These are phyloP conservation scores for Phytophthora chlamydospora DNA, from an alignment of 352 stramenopile genomes.

Conservation along the genomic window DNA sequence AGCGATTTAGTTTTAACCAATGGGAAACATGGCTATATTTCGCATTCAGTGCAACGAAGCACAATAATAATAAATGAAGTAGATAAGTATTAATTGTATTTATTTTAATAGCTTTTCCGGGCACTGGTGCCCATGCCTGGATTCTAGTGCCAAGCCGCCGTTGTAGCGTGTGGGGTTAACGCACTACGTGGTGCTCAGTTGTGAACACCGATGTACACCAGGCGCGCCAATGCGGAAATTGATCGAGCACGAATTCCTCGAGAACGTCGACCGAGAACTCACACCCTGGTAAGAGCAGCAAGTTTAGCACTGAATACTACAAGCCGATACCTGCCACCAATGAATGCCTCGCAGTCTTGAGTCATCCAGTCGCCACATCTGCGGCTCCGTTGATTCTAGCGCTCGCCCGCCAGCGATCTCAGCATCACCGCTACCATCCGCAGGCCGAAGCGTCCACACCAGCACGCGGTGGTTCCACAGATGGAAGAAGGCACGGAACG, in stretches of 20 bases:
- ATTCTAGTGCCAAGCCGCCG: slow-evolving; percentile 36
- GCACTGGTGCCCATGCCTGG: too few relatives aligned
- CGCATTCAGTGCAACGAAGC: too few relatives aligned
- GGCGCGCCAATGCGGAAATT: slow-evolving; percentile 49
- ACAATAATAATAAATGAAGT: too few relatives aligned
- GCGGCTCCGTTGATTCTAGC: slow-evolving; percentile 7
- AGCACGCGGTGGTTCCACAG: slow-evolving; percentile 27
- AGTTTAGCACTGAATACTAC: slow-evolving; percentile 12
- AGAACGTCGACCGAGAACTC: slow-evolving; percentile 44
- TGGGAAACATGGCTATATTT: neutral
- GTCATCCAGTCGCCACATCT: slow-evolving; percentile 26
- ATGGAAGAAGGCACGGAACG: slow-evolving; percentile 4
- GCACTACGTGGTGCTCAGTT: slow-evolving; percentile 55
- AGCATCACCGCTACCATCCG: slow-evolving; percentile 3
- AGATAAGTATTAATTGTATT: too few relatives aligned
- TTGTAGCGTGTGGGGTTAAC: slow-evolving; percentile 58
- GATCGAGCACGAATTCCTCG: slow-evolving; percentile 47
- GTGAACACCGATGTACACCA: slow-evolving; percentile 51
- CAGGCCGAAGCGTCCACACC: slow-evolving; percentile 13
- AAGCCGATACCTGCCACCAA: slow-evolving; percentile 17
- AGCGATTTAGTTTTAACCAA: neutral
- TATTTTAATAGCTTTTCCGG: too few relatives aligned
- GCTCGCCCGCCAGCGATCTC: neutral
- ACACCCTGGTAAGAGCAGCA: too few relatives aligned
- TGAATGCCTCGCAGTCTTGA: slow-evolving; percentile 7